These are phyloP conservation scores for Aegilops tauschii DNA, from an alignment of 176 grass and related monocot genomes.

Conservation along the genomic window DNA sequence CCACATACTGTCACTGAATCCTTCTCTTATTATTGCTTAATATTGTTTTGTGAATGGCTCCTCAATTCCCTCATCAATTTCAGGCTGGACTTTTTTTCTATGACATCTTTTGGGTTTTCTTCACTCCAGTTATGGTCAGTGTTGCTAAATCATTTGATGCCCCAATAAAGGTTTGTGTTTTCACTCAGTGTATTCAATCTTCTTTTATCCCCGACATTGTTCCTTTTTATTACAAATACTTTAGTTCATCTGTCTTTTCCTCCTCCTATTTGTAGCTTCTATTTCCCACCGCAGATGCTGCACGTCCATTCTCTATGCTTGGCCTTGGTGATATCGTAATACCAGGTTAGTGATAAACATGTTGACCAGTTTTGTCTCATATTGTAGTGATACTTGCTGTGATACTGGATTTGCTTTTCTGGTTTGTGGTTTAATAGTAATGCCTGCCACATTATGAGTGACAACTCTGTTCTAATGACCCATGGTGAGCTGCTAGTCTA, in stretches of 20 bases:
- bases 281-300: constrained; percentile 79
- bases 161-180: constrained; percentile 78
- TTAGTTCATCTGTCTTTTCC: constrained; percentile 5
- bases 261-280: constrained; percentile 52
- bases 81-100: constrained; percentile 88
- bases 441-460: neutral
- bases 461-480: neutral
- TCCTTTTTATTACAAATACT: neutral
- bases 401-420: neutral
- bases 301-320: constrained; percentile 83
- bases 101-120: constrained; percentile 99
- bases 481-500: too few relatives aligned
- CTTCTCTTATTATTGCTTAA: neutral
- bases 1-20: neutral
- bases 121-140: constrained; percentile 96
- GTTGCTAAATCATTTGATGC: constrained; percentile 99
- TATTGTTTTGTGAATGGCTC: neutral
- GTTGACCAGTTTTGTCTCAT: neutral
- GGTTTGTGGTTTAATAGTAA: neutral
- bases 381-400: neutral
- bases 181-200: neutral
- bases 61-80: neutral
- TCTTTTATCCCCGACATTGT: neutral
- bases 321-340: constrained; percentile 98
- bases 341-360: constrained; percentile 50